Evolutionary conservation across 257 asterid genomes (phyloP).

Genomic region (Solanum sitiens): DNA sequence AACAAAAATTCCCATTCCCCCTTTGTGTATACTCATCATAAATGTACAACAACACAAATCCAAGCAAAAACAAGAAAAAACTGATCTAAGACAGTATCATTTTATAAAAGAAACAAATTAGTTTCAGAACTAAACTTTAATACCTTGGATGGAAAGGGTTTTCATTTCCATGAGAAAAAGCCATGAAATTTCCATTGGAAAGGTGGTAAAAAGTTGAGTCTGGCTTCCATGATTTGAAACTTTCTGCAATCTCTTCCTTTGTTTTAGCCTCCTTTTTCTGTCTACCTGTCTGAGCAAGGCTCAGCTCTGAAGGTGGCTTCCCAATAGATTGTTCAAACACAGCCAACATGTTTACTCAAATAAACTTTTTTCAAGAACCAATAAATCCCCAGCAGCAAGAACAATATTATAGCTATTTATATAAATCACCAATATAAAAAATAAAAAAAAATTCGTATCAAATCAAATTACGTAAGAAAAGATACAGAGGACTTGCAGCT

Average conservation of each 20-base stretch:
- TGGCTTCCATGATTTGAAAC: constrained; percentile 35
- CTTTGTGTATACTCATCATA: neutral
- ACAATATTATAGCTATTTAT: neutral
- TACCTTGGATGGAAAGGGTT: constrained; percentile 46
- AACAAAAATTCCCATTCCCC: neutral
- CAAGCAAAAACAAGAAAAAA: neutral
- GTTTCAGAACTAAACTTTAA: neutral
- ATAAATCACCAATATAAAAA: too few relatives aligned
- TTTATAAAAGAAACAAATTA: neutral
- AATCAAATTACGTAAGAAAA: neutral
- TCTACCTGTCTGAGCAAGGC: constrained; percentile 10
- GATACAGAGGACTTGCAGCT: neutral
- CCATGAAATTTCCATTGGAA: constrained; percentile 46
- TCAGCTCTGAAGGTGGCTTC: constrained; percentile 38
- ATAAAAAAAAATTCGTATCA: neutral
- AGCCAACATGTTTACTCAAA: constrained; percentile 32
- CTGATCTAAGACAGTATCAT: neutral
- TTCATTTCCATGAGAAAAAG: constrained; percentile 42
- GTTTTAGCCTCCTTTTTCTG: constrained; percentile 18
- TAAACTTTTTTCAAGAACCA: neutral
- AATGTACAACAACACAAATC: neutral
- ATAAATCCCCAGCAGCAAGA: neutral
- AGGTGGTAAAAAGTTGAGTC: constrained; percentile 45
- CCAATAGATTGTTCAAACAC: constrained; percentile 35
- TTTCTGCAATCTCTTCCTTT: constrained; percentile 31